These are phyloP conservation scores for Phytophthora constricta DNA, from an alignment of 352 stramenopile genomes.

Conservation along the genomic window DNA sequence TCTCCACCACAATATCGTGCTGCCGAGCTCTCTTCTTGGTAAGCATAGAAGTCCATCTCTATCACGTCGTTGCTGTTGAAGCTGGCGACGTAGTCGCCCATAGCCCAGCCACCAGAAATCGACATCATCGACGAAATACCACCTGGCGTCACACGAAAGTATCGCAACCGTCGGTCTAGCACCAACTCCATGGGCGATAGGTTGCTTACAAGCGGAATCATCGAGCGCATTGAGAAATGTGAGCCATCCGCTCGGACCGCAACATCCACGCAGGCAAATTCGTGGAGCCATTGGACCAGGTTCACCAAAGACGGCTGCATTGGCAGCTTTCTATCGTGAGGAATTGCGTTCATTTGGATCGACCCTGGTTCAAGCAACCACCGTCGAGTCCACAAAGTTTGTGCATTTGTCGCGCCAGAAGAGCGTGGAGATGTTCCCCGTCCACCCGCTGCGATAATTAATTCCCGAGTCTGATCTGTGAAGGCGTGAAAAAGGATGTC, in stretches of 20 bases:
- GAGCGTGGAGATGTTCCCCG: background rate
- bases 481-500: slow-evolving; percentile 15
- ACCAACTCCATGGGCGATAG: slow-evolving; percentile 20
- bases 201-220: slow-evolving; percentile 1
- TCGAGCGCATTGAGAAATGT: slow-evolving; percentile 10
- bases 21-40: background rate
- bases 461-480: slow-evolving; percentile 10
- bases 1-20: background rate
- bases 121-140: slow-evolving; percentile 7
- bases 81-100: slow-evolving; percentile 4
- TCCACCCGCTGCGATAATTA: background rate
- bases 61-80: background rate
- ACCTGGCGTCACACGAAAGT: slow-evolving; percentile 5
- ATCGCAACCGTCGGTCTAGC: slow-evolving; percentile 1
- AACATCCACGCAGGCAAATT: slow-evolving; percentile 24
- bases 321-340: background rate
- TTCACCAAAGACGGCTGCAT: slow-evolving; percentile 3
- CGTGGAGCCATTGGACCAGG: slow-evolving; percentile 4
- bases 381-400: slow-evolving; percentile 16
- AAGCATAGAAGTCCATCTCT: slow-evolving; percentile 5
- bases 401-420: background rate
- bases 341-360: slow-evolving; percentile 6
- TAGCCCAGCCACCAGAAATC: background rate
- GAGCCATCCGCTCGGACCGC: slow-evolving; percentile 12
- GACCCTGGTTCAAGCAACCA: slow-evolving; percentile 26